A percentile compares a stretch with the other conserved stretches of the same genome.
Conservation (phyloP, 2,329 filamentous ascomycete species). For the Lecanicillium sp. region DNA sequence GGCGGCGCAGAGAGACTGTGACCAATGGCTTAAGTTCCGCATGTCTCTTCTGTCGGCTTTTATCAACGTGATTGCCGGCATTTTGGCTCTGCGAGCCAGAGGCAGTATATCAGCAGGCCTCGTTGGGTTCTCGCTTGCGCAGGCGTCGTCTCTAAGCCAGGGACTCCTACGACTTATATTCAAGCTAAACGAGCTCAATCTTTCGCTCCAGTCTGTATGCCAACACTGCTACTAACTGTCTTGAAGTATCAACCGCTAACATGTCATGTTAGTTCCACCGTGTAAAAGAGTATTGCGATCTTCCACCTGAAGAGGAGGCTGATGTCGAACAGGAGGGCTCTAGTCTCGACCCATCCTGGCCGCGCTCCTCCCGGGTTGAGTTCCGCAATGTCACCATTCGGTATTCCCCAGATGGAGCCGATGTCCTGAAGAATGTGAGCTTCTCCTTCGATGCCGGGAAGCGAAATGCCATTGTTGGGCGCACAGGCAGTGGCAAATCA, state of each 20-base stretch:
- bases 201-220: conserved; percentile 30
- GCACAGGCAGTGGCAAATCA: conserved; percentile 70
- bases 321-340: conserved; percentile 20
- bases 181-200: conserved; percentile 32
- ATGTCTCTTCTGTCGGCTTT: conserved; percentile 39
- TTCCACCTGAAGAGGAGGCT: conserved; percentile 29
- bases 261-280: conserved; percentile 28
- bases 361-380: conserved; percentile 29
- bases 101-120: conserved; percentile 35
- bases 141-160: conserved; percentile 38
- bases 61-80: conserved; percentile 36
- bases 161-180: conserved; percentile 39
- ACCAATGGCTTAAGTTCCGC: conserved; percentile 43
- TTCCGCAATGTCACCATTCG: conserved; percentile 33
- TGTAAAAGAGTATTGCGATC: conserved; percentile 30
- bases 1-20: conserved; percentile 39
- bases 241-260: conserved; percentile 14
- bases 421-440: conserved; percentile 37
- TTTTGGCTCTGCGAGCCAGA: conserved; percentile 35
- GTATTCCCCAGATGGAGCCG: conserved; percentile 30
- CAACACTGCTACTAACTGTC: background rate
- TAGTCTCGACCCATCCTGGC: conserved; percentile 30
- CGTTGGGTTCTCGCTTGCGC: conserved; percentile 43
- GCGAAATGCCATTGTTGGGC: conserved; percentile 66
- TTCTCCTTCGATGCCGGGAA: conserved; percentile 50